Evolutionary conservation across 306 rosid genomes (phyloP), one percentile per base, ranked within the genome.

Genomic region (Quercus variabilis): DNA sequence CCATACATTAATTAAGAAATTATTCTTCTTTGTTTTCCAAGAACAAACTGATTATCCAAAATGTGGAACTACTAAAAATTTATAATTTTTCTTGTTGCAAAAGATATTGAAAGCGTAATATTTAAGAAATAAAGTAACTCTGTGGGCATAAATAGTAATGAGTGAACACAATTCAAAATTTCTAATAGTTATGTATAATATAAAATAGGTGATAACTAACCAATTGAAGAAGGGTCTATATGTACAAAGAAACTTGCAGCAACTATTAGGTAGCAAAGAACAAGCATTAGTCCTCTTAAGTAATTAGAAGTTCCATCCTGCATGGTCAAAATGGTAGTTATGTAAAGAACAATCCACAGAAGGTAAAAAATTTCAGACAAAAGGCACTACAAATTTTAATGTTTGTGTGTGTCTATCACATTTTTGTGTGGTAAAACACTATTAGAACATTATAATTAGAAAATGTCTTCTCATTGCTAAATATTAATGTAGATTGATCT

Each of bases 251-350:
- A 90, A 79, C 97, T 88, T 35, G 93, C 97, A 38, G 96, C 92
- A 18, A 90, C 93, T 80, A 92, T 92, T 78, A 92, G 90, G 83
- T 92, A 92, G 86, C 95, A 90, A 31, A 92, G 88, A 73, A 92
- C 80, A 46, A 92, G 93, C 97, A 90, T 88, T 65, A 92, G 80
- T 67, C 97, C 97, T 78, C 89, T 90, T 79, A 92, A 88, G 86
- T 92, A 90, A 83, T 92, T 90, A n/a, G 95, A 84, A 51, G 92
- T 87, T 82, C 97, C 97, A 30, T 90, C 97, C 97, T 92, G 88
- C 86, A 90, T 84, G 51, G 26, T 72, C 83, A 68, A 83, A 3
- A 41, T 28, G 14, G 77, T 49, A 73, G 26, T 55, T 63, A 33
- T 3, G 41, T 49, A 28, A 14, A 35, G 5, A 59, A 57, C 63